phyloP scores from a whole-genome alignment of 1,284 basidiomycete genomes.

The Sanghuangporus sanghuang region DNA sequence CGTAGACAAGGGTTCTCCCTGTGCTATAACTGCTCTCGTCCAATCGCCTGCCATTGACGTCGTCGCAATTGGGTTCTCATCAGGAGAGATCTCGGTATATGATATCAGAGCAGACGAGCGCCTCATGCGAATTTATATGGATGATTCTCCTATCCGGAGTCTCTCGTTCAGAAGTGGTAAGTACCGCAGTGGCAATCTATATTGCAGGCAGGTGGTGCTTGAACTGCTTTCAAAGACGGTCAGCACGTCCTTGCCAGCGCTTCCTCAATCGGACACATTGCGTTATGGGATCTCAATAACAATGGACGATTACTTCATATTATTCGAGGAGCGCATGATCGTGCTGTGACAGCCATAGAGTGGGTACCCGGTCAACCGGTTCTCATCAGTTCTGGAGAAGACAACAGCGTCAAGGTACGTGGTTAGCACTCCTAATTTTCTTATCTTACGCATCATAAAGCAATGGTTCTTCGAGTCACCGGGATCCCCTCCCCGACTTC shows the following conservation, averaged over 20 bases:
- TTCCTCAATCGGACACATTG: slow-evolving; percentile 83
- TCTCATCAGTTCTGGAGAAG: slow-evolving; percentile 81
- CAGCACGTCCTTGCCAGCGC: slow-evolving; percentile 82
- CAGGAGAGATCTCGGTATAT: slow-evolving; percentile 84
- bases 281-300: slow-evolving; percentile 86
- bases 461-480: slow-evolving; percentile 99
- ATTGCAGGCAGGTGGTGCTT: slow-evolving; percentile 8
- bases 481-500: slow-evolving; percentile 75
- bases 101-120: slow-evolving; percentile 89
- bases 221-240: slow-evolving; percentile 51
- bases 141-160: slow-evolving; percentile 70
- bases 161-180: slow-evolving; percentile 86
- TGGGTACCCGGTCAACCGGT: slow-evolving; percentile 92
- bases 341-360: slow-evolving; percentile 72
- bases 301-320: slow-evolving; percentile 81
- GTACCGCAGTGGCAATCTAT: slow-evolving; percentile 23
- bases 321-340: slow-evolving; percentile 82
- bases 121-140: slow-evolving; percentile 85
- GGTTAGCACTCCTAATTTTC: background rate
- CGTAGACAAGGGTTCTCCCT: slow-evolving; percentile 41
- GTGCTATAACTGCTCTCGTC: slow-evolving; percentile 70
- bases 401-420: slow-evolving; percentile 87
- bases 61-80: slow-evolving; percentile 84
- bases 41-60: slow-evolving; percentile 98
- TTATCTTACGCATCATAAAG: slow-evolving; percentile 35